Evolutionary conservation across 2,329 filamentous ascomycete species (phyloP).

Genomic region (Alternaria gansuensis): DNA sequence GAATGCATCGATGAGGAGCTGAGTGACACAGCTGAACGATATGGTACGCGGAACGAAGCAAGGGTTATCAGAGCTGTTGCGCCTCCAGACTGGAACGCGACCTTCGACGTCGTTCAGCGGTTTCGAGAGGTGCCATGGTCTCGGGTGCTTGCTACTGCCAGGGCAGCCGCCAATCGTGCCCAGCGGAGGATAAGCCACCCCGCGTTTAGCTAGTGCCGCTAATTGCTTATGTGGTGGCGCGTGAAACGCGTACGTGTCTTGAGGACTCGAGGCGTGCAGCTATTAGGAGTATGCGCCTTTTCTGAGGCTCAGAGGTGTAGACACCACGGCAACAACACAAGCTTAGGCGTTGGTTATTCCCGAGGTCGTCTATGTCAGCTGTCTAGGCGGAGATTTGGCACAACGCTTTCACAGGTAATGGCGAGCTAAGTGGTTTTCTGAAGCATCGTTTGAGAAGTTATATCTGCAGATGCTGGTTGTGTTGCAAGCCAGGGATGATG

Average conservation of each 20-base stretch:
- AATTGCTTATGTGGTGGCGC: slow-evolving; percentile 4
- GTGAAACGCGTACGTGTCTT: slow-evolving; percentile 6
- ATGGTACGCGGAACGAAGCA: background rate
- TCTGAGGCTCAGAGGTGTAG: background rate
- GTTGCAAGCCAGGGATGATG: background rate
- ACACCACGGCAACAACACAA: background rate
- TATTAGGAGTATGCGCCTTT: background rate
- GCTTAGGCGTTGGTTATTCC: background rate
- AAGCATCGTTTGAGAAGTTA: background rate
- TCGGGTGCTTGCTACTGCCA: background rate
- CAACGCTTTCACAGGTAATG: background rate
- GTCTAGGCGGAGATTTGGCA: background rate
- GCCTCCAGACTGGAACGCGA: background rate
- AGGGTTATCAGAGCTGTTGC: background rate
- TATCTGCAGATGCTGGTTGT: background rate
- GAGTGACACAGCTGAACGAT: background rate
- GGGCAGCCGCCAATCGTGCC: slow-evolving; percentile 4
- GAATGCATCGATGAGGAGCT: background rate
- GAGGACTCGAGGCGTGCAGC: background rate
- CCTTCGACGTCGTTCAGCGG: background rate
- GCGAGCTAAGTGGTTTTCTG: background rate
- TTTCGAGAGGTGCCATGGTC: slow-evolving; percentile 2
- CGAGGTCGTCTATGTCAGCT: background rate
- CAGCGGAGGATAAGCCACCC: background rate
- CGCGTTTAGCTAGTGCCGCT: slow-evolving; percentile 4